Evolutionary conservation across 2,329 filamentous ascomycete genomes (phyloP).

Genomic region (Beauveria rudraprayagi): DNA sequence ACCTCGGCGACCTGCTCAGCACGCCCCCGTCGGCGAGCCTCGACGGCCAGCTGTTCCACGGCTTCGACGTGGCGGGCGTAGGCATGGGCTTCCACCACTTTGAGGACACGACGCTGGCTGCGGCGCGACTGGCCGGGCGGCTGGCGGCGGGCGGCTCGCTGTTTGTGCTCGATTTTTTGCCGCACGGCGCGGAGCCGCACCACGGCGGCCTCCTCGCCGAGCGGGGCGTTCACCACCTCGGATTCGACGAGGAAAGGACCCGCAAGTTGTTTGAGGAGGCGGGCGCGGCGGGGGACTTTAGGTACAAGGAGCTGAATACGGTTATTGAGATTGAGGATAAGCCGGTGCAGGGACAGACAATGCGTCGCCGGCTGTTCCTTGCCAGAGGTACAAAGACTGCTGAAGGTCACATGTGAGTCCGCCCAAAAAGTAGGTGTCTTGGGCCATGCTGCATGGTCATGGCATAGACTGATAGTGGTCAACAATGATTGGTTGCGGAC

Average conservation of each 20-base stretch:
- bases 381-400: conserved; percentile 38
- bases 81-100: conserved; percentile 62
- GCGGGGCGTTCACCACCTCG: conserved; percentile 55
- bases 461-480: too few relatives aligned
- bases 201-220: conserved; percentile 14
- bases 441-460: too few relatives aligned
- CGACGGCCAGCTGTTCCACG: conserved; percentile 51
- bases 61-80: conserved; percentile 61
- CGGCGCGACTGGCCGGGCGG: conserved; percentile 50
- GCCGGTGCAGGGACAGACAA: conserved; percentile 23
- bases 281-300: conserved; percentile 49
- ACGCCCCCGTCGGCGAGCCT: conserved; percentile 46
- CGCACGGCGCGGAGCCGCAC: conserved; percentile 33
- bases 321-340: conserved; percentile 35
- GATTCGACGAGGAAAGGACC: conserved; percentile 55
- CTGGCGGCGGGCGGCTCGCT: conserved; percentile 59
- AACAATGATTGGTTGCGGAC: too few relatives aligned
- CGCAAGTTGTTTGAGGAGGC: conserved; percentile 55
- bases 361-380: conserved; percentile 32
- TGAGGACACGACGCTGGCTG: conserved; percentile 52
- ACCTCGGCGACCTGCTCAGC: conserved; percentile 49
- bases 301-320: conserved; percentile 44
- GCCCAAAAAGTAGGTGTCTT: neutral
- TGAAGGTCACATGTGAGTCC: neutral
- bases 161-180: conserved; percentile 59